Percentiles rank a stretch among this genome's conserved stretches.
phyloP scores from a whole-genome alignment of 352 stramenopile species.

The Pythium apleroticum region DNA sequence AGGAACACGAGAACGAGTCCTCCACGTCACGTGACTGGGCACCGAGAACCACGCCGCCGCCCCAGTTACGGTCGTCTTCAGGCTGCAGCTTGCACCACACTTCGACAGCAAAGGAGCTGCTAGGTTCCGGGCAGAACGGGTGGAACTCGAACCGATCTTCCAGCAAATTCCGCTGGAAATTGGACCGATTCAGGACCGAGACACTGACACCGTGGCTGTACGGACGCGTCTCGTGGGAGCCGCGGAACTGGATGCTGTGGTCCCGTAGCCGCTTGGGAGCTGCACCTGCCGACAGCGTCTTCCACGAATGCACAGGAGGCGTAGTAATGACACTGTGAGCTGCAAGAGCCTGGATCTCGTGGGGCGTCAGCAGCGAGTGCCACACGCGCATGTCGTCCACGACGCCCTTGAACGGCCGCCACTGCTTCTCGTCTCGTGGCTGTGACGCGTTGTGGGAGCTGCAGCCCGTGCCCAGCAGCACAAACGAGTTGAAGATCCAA shows the following conservation, averaged over 20 bases:
- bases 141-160: slow-evolving; percentile 23
- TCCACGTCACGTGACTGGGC: slow-evolving; percentile 15
- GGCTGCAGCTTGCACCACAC: slow-evolving; percentile 22
- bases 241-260: slow-evolving; percentile 23
- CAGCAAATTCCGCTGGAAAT: slow-evolving; percentile 22
- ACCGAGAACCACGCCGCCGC: slow-evolving; percentile 18
- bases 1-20: slow-evolving; percentile 6
- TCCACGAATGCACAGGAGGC: slow-evolving; percentile 19
- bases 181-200: slow-evolving; percentile 14
- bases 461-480: slow-evolving; percentile 25
- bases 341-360: slow-evolving; percentile 13
- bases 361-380: slow-evolving; percentile 8
- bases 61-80: slow-evolving; percentile 17
- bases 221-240: slow-evolving; percentile 19
- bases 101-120: slow-evolving; percentile 26
- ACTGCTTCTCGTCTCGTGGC: slow-evolving; percentile 17
- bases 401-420: slow-evolving; percentile 23
- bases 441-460: slow-evolving; percentile 10
- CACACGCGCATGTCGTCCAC: slow-evolving; percentile 25
- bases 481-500: slow-evolving; percentile 28
- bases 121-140: slow-evolving; percentile 21
- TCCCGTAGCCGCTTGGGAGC: slow-evolving; percentile 17
- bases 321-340: background rate
- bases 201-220: slow-evolving; percentile 20
- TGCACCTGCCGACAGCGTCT: slow-evolving; percentile 5